Conservation (phyloP, 495 filamentous ascomycete species). For the Cryomyces antarcticus region DNA sequence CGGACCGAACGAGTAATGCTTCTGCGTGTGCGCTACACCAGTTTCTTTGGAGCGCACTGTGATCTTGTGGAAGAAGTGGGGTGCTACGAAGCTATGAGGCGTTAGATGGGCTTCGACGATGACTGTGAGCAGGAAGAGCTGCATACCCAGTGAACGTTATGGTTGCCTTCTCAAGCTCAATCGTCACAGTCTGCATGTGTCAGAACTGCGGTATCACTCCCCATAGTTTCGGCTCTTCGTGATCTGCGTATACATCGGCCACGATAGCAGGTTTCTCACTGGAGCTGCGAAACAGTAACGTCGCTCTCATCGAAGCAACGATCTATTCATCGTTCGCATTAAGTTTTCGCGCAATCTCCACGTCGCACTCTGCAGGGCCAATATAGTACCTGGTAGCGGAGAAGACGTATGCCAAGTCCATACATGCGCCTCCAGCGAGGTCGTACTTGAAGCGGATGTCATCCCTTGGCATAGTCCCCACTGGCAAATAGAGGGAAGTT, state of each 20-base stretch:
- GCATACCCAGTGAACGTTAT: slow-evolving; percentile 11
- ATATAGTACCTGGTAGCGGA: slow-evolving; percentile 23
- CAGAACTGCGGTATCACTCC: slow-evolving; percentile 16
- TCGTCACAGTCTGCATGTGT: slow-evolving; percentile 14
- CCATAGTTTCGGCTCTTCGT: slow-evolving; percentile 7
- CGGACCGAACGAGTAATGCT: slow-evolving; percentile 10
- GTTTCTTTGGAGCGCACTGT: slow-evolving; percentile 15
- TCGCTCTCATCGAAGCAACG: slow-evolving; percentile 17
- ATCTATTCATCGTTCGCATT: slow-evolving; percentile 10
- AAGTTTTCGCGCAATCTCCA: slow-evolving; percentile 2
- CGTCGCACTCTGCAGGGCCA: slow-evolving; percentile 5
- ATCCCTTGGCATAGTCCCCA: slow-evolving; percentile 10
- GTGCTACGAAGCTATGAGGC: slow-evolving; percentile 17
- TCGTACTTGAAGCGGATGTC: slow-evolving; percentile 37
- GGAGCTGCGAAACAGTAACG: slow-evolving; percentile 10
- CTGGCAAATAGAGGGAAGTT: no score
- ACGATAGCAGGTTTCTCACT: slow-evolving; percentile 5
- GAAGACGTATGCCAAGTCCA: slow-evolving; percentile 36
- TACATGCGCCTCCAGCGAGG: slow-evolving; percentile 33
- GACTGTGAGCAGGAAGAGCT: no score
- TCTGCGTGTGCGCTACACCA: slow-evolving; percentile 9
- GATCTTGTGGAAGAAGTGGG: slow-evolving; percentile 22
- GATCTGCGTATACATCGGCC: slow-evolving; percentile 15
- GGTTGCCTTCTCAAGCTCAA: slow-evolving; percentile 19
- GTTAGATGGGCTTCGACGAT: no score